Evolutionary conservation across 441 rosid species (phyloP).

Genomic region (California macrophylla): DNA sequence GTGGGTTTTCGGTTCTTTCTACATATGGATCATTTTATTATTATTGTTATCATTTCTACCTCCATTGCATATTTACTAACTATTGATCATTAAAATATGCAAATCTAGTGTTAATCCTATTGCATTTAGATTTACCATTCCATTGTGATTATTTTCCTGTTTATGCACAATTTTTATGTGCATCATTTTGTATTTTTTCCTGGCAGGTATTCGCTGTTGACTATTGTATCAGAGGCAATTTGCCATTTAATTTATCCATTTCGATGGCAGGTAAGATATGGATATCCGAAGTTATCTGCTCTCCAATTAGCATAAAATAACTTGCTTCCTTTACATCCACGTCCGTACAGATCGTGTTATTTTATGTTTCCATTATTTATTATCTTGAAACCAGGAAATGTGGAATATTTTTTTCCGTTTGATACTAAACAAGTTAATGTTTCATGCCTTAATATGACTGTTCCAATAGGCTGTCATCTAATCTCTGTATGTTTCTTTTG

Average conservation of each 20-base stretch:
- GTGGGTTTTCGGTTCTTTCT: neutral
- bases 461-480: constrained; percentile 27
- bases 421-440: constrained; percentile 11
- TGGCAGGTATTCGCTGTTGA: constrained; percentile 79
- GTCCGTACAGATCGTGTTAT: neutral
- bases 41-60: neutral
- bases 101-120: neutral
- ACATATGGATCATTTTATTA: neutral
- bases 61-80: neutral
- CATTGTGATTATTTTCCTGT: constrained; percentile 3
- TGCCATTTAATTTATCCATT: constrained; percentile 97
- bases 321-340: neutral
- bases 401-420: constrained; percentile 9
- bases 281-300: constrained; percentile 9
- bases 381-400: constrained; percentile 11
- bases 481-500: constrained; percentile 47
- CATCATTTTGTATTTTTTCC: constrained; percentile 14
- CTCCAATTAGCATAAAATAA: constrained; percentile 1
- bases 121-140: neutral
- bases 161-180: constrained; percentile 3
- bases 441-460: constrained; percentile 16
- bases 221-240: constrained; percentile 86
- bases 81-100: neutral
- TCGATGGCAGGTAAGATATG: constrained; percentile 79
- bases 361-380: neutral